Percentiles rank a stretch among this genome's conserved stretches.
Conservation (phyloP, 768 basidiomycete genomes). For the Auriscalpium vulgare region DNA sequence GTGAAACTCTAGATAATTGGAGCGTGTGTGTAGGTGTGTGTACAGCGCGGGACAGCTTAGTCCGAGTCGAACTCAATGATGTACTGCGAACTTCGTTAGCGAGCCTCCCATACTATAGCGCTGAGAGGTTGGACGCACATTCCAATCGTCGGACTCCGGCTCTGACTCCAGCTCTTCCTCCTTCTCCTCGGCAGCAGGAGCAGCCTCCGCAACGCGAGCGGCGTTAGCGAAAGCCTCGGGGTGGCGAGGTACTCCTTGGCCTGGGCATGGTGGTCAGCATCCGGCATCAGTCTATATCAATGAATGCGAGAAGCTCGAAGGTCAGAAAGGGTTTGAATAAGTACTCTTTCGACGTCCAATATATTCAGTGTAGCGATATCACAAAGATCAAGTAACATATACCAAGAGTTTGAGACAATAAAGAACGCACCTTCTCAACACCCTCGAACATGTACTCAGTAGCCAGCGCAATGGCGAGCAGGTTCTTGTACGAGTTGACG, state of each 20-base stretch:
- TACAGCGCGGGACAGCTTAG: slow-evolving; percentile 28
- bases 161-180: slow-evolving; percentile 79
- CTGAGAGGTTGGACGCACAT: background rate
- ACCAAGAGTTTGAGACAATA: background rate
- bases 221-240: slow-evolving; percentile 92
- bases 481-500: slow-evolving; percentile 99
- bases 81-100: slow-evolving; percentile 44
- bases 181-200: slow-evolving; percentile 50
- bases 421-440: slow-evolving; percentile 70
- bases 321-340: slow-evolving; percentile 19
- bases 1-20: too few species aligned
- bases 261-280: slow-evolving; percentile 33
- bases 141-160: too few species aligned
- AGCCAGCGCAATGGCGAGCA: slow-evolving; percentile 78
- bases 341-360: slow-evolving; percentile 51
- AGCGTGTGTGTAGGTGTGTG: too few species aligned
- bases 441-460: slow-evolving; percentile 96
- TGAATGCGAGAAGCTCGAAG: background rate
- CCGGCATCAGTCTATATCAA: slow-evolving; percentile 24
- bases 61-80: slow-evolving; percentile 95
- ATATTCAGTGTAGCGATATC: slow-evolving; percentile 64
- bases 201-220: slow-evolving; percentile 52
- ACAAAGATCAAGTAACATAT: slow-evolving; percentile 24
- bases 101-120: background rate
- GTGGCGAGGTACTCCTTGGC: slow-evolving; percentile 94